Conservation (phyloP, 208 protist genomes). For the Blastocrithidia nonstop region DNA sequence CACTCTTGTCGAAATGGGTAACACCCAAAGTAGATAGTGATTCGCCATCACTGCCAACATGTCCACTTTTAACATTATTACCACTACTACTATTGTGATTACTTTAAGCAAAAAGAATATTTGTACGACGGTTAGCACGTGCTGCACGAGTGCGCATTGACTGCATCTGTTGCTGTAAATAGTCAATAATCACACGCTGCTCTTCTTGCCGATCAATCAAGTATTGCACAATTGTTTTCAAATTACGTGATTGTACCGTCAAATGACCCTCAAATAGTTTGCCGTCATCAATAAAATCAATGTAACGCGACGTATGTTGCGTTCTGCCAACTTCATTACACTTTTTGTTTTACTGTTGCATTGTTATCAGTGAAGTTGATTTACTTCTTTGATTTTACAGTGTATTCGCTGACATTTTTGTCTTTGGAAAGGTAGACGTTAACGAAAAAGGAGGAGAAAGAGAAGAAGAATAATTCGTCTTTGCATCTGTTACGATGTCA, state of each 20-base stretch:
- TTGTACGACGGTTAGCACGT: not conserved
- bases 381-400: constrained; percentile 1
- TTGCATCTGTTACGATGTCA: no score
- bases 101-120: no score
- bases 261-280: constrained; percentile 85
- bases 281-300: constrained; percentile 65
- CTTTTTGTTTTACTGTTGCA: constrained; percentile 6
- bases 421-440: no score
- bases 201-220: constrained; percentile 54
- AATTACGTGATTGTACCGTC: constrained; percentile 61
- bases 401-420: no score
- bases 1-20: constrained; percentile 1
- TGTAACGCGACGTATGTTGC: constrained; percentile 24
- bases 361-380: constrained; percentile 8
- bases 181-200: constrained; percentile 68
- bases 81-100: constrained; percentile 4
- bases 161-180: constrained; percentile 46
- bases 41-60: constrained; percentile 3
- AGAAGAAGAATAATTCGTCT: no score
- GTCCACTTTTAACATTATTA: constrained; percentile 8
- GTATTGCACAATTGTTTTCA: constrained; percentile 72
- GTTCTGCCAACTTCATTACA: constrained; percentile 13
- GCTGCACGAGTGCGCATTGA: constrained; percentile 5
- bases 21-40: not conserved
- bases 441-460: no score